Percentiles rank a stretch among this genome's conserved stretches.
Evolutionary conservation across 139 green algal species (phyloP).

Genomic region (Monoraphidium neglectum): DNA sequence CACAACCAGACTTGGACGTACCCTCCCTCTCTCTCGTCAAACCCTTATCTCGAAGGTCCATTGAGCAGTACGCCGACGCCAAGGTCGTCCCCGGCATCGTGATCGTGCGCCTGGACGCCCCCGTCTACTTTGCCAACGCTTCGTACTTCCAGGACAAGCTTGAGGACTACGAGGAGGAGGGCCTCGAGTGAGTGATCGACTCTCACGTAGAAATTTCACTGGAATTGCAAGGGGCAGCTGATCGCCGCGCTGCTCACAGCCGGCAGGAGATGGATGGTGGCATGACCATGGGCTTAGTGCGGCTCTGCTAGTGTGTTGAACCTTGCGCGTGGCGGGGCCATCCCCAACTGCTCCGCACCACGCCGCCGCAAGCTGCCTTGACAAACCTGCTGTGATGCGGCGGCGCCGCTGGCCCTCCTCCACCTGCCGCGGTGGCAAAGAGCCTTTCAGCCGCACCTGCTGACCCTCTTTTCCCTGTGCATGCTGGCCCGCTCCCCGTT

Average conservation of each 20-base stretch:
- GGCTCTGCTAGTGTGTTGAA: no score
- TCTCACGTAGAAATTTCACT: background rate
- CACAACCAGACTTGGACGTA: no score
- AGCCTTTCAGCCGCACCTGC: no score
- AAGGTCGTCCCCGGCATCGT: slow-evolving; percentile 32
- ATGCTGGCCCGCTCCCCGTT: background rate
- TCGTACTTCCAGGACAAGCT: slow-evolving; percentile 63
- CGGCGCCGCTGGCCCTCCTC: no score
- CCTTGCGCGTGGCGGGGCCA: no score
- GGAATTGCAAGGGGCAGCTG: background rate
- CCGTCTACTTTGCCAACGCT: slow-evolving; percentile 77
- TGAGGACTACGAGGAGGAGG: slow-evolving; percentile 27
- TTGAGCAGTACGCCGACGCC: slow-evolving; percentile 80
- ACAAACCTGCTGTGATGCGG: no score
- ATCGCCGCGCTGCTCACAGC: background rate
- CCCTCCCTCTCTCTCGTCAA: no score
- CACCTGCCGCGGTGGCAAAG: no score
- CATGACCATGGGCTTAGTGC: no score
- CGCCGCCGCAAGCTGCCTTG: no score
- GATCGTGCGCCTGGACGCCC: slow-evolving; percentile 34
- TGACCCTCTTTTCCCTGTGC: background rate
- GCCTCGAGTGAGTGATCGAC: slow-evolving; percentile 3
- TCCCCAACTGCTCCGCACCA: no score
- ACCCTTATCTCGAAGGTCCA: slow-evolving; percentile 36
- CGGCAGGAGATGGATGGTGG: no score